Evolutionary conservation across 148 eudicot species (phyloP).

Genomic region (Camellia sinensis): DNA sequence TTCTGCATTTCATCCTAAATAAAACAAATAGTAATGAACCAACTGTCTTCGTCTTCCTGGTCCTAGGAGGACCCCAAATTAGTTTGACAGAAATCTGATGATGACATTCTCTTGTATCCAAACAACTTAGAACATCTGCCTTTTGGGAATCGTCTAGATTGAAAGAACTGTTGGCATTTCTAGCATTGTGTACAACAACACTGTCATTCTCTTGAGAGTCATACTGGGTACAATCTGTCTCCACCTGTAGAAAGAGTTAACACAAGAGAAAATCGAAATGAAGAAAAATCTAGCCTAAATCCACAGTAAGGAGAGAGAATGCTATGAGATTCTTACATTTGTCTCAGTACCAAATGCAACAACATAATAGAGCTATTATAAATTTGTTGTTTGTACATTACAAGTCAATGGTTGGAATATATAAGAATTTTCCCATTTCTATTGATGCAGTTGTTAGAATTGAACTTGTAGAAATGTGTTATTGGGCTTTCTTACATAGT

Average conservation of each 20-base stretch:
- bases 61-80: conserved; percentile 16
- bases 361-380: not conserved
- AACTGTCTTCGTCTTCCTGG: conserved; percentile 67
- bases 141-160: conserved; percentile 41
- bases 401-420: not conserved
- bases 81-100: conserved; percentile 35
- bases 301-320: too few species aligned
- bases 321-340: conserved; percentile 24
- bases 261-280: not conserved
- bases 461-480: too few species aligned
- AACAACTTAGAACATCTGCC: conserved; percentile 35
- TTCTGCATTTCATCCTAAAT: conserved; percentile 26
- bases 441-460: too few species aligned
- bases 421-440: not conserved
- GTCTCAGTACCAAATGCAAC: not conserved
- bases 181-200: conserved; percentile 3
- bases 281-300: too few species aligned
- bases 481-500: too few species aligned
- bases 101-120: conserved; percentile 37
- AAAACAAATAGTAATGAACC: conserved; percentile 35
- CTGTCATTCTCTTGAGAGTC: not conserved
- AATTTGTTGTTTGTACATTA: not conserved
- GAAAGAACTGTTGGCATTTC: conserved; percentile 19
- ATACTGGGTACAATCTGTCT: not conserved
- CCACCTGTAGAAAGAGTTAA: conserved; percentile 4